Evolutionary conservation across 1,284 basidiomycete genomes (phyloP), one percentile per base, ranked within the genome.

Genomic region (Naganishia cerealis): DNA sequence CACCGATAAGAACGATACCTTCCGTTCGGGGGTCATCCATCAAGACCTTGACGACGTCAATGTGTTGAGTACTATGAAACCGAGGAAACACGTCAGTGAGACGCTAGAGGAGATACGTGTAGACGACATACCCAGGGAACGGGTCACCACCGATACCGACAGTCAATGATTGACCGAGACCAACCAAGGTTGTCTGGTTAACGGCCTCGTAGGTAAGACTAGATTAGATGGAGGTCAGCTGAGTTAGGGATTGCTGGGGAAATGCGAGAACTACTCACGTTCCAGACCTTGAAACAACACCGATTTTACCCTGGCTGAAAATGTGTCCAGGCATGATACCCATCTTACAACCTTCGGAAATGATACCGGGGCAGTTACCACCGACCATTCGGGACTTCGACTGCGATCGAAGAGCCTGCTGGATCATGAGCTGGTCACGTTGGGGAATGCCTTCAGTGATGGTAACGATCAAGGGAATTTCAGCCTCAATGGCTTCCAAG

Each of bases 311-410:
- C 67, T 95, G 92, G 72, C 83, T 91, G 84, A 98, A 95, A 75
- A 99, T 95, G 79, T 96, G 93, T 50, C 94, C 95, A 33, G 96
- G 96, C 84, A 98, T 95, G 79, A 99, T 99, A 71, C 96, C 96
- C 88, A 99, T 98, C 85, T 99, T 99, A 85, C 96, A 99, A 18
- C 95, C 95, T 67, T 90, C 86, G 36, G 94, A 92, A 78, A 99
- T 98, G 76, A 99, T 89, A 80, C 96, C 96, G 5, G 96, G 96
- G 83, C 96, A 99, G 82, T 99, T 99, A 59, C 78, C 79, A 39
- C 93, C 93, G 61, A 96, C 90, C 74, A 99, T 89, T 75, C 96
- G 89, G 69, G 92, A 95, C 78, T 92, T 94, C 72, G 88, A 92
- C 82, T 99, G 96, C 78, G 88, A 90, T 80, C 90, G 91, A 75